Base-by-base conservation (phyloP, 345 rosid species). In the Passiflora organensis region DNA sequence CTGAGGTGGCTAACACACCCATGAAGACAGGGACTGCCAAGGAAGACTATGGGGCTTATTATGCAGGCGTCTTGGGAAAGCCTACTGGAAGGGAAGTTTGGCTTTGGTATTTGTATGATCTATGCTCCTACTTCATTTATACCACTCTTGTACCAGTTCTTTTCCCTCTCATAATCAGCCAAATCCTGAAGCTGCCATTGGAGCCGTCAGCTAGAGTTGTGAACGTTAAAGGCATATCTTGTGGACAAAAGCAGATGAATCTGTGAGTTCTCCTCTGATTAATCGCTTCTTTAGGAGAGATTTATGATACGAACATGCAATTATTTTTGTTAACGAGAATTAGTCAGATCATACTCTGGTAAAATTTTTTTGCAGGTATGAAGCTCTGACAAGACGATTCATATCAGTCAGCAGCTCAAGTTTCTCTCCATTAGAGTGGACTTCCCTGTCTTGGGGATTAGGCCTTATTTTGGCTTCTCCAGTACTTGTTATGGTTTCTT, bases 341-440 rank as follows among this genome's bases (percentile, higher is more conserved):
- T 0, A 8, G 17, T 8, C 48, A 44, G 18, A 18, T 44, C 10
- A 44, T 44, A n/a, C 2, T 44, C 17, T 10, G 16, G 1, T 53
- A 18, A 36, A 9, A 28, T 28, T 0, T 17, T 45, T 20, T 24
- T 59, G 66, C 72, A 83, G 89, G 76, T 83, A 80, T 41, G 62
- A 17, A 38, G 38, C 48, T 14, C 42, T 83, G 16, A 70, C 78
- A 23, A 41, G 55, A 4, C 24, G 21, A 41, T 47, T 53, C 6
- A 68, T 80, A 36, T 10, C 48, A 0, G 36, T 67, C 6, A 34
- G 51, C 60, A 50, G 48, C 43, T 16, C 68, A 6, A 76, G 43
- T 20, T 64, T 80, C 55, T 80, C 90, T 8, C 65, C 86, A 5
- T 58, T 80, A 13, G 78, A 75, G 45, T 83, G 86, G 84, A 74